Base-by-base conservation (phyloP, 2,329 filamentous ascomycete genomes). In the Trichophyton rubrum region DNA sequence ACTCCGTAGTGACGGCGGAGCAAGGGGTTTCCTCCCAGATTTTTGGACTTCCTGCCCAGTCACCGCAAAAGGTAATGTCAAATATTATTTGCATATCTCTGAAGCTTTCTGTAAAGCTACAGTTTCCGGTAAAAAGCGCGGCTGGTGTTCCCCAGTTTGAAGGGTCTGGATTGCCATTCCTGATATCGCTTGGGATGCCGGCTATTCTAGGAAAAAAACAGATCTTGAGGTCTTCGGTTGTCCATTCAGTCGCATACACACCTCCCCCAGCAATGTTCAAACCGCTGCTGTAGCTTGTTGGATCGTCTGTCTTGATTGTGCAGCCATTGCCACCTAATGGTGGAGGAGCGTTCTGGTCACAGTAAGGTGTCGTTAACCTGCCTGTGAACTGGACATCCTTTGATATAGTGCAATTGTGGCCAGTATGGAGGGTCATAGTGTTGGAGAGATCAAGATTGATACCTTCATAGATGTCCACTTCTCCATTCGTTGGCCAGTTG, bases 31-130 rank as follows among this genome's bases (percentile, higher is more conserved):
- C 38, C 4, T 41, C 38, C 64, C 64, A 65, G 30, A 60, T 59
- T 17, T 60, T 22, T 9, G 57, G 57, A 3, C 38, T 56, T 22
- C 80, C 80, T 6, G 80, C 80, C 79, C 80, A 82, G 59, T 80
- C 77, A 38, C 80, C 80, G 62, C 80, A 82, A 69, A 82, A 82
- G 0, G 78, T 79, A 1, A 75, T 78, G 64, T 82, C 77, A 60
- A 82, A 76, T 22, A 80, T 70, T 56, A 78, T 72, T 17, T 72
- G 69, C 60, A 76, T 72, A 7, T 71, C 59, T 51, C 69, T 69
- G 67, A 78, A 78, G n/a, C 72, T 71, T 8, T 67, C 66, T 38
- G 69, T 68, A 24, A 78, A 71, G 59, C 74, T 69, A 65, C 75
- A 77, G 20, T 71, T 63, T n/a, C 73, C 72, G 61, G 71, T 62